Percentiles rank a stretch among this genome's conserved stretches.
These are phyloP conservation scores for Chrysoporthe deuterocubensis DNA, from an alignment of 2,329 filamentous ascomycete species.

Conservation along the genomic window DNA sequence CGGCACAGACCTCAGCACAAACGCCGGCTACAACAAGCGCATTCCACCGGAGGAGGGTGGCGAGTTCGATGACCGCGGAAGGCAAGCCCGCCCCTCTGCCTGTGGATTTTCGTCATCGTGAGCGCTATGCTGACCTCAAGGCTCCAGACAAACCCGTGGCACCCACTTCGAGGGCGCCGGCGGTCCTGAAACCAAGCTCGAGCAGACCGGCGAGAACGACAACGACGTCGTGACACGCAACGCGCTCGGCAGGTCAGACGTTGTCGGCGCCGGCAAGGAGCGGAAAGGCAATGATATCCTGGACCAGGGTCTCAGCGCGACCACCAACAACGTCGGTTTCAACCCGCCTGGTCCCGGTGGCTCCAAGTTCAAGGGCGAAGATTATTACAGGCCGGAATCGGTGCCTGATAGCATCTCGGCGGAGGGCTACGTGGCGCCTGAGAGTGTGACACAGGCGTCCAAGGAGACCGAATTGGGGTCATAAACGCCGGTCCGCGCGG, in stretches of 20 bases:
- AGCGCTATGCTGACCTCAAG: conserved; percentile 23
- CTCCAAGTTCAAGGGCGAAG: conserved; percentile 44
- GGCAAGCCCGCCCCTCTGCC: conserved; percentile 38
- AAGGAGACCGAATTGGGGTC: conserved; percentile 10
- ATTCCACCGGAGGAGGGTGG: conserved; percentile 52
- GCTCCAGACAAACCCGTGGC: conserved; percentile 47
- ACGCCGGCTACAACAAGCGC: conserved; percentile 49
- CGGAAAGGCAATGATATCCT: conserved; percentile 36
- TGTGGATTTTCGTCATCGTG: background rate
- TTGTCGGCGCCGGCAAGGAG: conserved; percentile 20
- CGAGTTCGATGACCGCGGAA: conserved; percentile 47
- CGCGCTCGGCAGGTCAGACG: conserved; percentile 32
- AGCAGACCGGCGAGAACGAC: conserved; percentile 44
- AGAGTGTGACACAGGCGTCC: conserved; percentile 43
- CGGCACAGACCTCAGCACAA: conserved; percentile 50
- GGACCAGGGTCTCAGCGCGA: conserved; percentile 43
- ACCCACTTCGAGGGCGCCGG: conserved; percentile 49
- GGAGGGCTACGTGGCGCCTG: conserved; percentile 46
- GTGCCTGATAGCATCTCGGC: conserved; percentile 49
- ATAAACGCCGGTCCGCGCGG: background rate
- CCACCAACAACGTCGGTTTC: conserved; percentile 44
- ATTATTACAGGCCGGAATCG: conserved; percentile 47
- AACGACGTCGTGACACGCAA: conserved; percentile 40
- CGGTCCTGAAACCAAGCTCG: conserved; percentile 48
- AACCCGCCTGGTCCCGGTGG: conserved; percentile 43